These are phyloP conservation scores for Lactarius indigo DNA, from an alignment of 768 basidiomycete genomes.

Conservation along the genomic window DNA sequence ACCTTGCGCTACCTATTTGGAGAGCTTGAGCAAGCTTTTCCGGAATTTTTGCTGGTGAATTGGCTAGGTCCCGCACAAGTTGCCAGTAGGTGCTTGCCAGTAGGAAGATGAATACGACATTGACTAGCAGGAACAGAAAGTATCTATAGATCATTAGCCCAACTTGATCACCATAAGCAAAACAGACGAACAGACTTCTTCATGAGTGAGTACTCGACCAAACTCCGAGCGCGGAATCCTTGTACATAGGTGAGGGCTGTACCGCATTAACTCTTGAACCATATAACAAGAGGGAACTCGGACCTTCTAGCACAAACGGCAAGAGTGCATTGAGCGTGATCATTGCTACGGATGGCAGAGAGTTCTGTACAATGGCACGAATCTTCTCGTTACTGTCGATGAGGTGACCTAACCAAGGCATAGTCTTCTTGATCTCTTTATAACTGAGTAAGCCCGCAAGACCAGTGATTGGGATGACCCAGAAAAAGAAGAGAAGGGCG, in stretches of 20 bases:
- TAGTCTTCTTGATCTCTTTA: conserved; percentile 84
- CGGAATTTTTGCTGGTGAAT: conserved; percentile 90
- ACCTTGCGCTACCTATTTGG: conserved; percentile 72
- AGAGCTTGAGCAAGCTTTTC: conserved; percentile 87
- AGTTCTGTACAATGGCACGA: conserved; percentile 89
- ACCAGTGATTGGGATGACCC: conserved; percentile 87
- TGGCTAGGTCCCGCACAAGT: conserved; percentile 85
- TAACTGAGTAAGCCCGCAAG: conserved; percentile 88
- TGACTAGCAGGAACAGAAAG: conserved; percentile 86
- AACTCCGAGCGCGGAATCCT: conserved; percentile 84
- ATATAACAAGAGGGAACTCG: not conserved
- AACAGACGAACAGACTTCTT: conserved; percentile 63
- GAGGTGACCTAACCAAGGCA: conserved; percentile 83
- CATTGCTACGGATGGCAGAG: conserved; percentile 86
- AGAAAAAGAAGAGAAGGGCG: conserved; percentile 77
- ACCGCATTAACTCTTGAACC: conserved; percentile 7
- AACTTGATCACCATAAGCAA: conserved; percentile 10
- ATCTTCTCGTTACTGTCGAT: conserved; percentile 81
- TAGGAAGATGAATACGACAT: conserved; percentile 93
- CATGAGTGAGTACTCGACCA: conserved; percentile 89
- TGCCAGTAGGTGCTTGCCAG: conserved; percentile 91
- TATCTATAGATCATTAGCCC: conserved; percentile 52
- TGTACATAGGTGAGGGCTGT: conserved; percentile 80
- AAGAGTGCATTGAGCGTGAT: conserved; percentile 85
- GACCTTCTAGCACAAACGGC: conserved; percentile 88